Base-by-base conservation (phyloP, 1,284 basidiomycete species). In the Pseudozyma sp. region DNA sequence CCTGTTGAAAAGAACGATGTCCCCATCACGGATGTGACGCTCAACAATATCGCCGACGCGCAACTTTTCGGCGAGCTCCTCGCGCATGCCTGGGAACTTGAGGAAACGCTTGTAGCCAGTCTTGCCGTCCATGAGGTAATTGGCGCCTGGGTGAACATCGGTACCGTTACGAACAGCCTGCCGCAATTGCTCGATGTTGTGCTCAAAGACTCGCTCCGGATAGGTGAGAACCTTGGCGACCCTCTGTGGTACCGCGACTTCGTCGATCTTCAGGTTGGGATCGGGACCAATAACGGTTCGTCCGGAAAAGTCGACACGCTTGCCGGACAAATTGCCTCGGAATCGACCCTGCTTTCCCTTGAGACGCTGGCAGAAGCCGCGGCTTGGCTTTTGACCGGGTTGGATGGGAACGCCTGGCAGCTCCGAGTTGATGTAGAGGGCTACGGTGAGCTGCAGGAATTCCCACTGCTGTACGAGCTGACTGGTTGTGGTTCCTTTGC, bases 341-440 rank as follows among this genome's bases (percentile, higher is more conserved):
- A 99, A 99, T 61, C 97, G 94, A 81, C 97, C 97, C 85, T 98
- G 94, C 85, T 99, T 99, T 46, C 97, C 97, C 87, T 99, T 99
- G 63, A 99, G 87, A 17, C 97, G 92, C 84, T 99, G 97, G 53
- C 97, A 97, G 83, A 99, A 97, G 14, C 97, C 97, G 65, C 83
- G 71, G 46, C 78, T 82, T 29, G 83, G 83, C 61, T 84, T 84
- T 43, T 80, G 77, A 11, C 77, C 79, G 16, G 80, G 79, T 50
- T 75, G 74, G 7, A 68, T 72, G 43, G 80, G 69, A 8, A 72
- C 59, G 47, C 96, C 96, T 5, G 97, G 97, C 14, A 95, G 88
- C 84, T 98, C 95, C 1, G 97, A 97, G 86, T 99, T 99, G 87
- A 99, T 93, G 85, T 99, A 99, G 89, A 99, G 91, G 0, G 96